Percentiles rank a stretch among this genome's conserved stretches.
These are phyloP conservation scores for Starmerella bombicola DNA, from an alignment of 805 yeast genomes.

Conservation along the genomic window DNA sequence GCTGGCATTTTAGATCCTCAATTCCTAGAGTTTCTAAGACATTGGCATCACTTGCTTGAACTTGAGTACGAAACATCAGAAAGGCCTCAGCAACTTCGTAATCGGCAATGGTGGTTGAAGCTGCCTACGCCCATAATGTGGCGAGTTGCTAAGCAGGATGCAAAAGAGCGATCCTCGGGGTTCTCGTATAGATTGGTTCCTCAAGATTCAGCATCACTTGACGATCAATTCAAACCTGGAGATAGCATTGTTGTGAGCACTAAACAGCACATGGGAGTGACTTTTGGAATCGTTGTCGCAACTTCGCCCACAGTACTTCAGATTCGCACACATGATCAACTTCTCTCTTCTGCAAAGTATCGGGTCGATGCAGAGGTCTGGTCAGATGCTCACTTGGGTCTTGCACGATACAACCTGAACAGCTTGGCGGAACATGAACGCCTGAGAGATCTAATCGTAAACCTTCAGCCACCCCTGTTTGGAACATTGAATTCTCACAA, in stretches of 20 bases:
- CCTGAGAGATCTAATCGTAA: constrained; percentile 41
- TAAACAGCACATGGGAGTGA: constrained; percentile 18
- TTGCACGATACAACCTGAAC: constrained; percentile 64
- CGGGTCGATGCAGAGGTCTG: constrained; percentile 78
- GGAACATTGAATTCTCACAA: constrained; percentile 2
- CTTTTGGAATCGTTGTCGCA: constrained; percentile 9
- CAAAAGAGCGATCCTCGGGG: neutral
- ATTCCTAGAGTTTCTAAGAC: constrained; percentile 46
- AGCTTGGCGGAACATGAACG: constrained; percentile 44
- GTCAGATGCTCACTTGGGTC: constrained; percentile 59
- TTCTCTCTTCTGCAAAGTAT: constrained; percentile 27
- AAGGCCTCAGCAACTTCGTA: constrained; percentile 40
- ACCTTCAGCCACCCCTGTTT: constrained; percentile 23
- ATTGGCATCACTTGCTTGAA: constrained; percentile 63
- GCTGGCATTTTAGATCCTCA: constrained; percentile 22
- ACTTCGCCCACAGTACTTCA: neutral
- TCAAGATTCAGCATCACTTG: neutral
- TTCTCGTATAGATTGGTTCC: neutral
- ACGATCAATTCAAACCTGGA: neutral
- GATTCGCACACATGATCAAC: constrained; percentile 4
- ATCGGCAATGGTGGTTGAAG: constrained; percentile 28
- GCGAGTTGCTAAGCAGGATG: neutral
- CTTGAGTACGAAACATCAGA: constrained; percentile 63
- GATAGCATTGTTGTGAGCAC: constrained; percentile 12
- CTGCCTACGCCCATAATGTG: constrained; percentile 1